Evolutionary conservation across 176 grass and related monocot species (phyloP), one percentile per base, ranked within the genome.

Genomic region (Phragmites australis): DNA sequence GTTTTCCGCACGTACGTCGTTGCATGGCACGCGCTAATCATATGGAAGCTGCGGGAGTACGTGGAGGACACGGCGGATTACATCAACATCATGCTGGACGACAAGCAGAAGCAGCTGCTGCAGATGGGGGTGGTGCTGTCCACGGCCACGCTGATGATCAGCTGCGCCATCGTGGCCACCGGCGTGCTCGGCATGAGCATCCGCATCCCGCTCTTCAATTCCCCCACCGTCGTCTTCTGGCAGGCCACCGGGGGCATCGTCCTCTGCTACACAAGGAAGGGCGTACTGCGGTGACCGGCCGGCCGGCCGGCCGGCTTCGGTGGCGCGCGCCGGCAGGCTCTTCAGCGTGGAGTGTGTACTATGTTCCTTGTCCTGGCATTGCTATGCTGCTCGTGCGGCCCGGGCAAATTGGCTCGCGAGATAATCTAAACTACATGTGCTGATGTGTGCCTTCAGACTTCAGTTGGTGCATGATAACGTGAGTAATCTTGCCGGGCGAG

Each of bases 41-140:
- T 0, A 1, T 0, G 17, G 39, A n/a, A 67, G 93, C 68, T 94
- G 81, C 84, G 87, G 62, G 93, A 94, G 81, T 94, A 94, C 32
- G 89, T 94, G 42, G 89, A 91, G 23, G 89, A 91, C 69, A 94
- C 93, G 6, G 93, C 91, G 66, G 89, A 94, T 54, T 92, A 92
- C 58, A 91, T 94, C 65, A 94, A 94, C 83, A 94, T 94, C 45
- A 94, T 94, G 92, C 79, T 91, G 54, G 92, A 94, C 37, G 92
- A 94, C 55, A 94, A 91, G 65, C 92, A 94, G 71, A 94, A 94
- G 83, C 86, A 94, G 77, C 77, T 94, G 81, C 72, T 94, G n/a
- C 84, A 89, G 82, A 94, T 91, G 89, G 93, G 93, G 73, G 76
- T 91, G 52, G 44, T 92, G 89, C 87, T 94, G 25, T 86, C 83